Conservation (phyloP, 441 rosid genomes). For the Populus trichocarpa region DNA sequence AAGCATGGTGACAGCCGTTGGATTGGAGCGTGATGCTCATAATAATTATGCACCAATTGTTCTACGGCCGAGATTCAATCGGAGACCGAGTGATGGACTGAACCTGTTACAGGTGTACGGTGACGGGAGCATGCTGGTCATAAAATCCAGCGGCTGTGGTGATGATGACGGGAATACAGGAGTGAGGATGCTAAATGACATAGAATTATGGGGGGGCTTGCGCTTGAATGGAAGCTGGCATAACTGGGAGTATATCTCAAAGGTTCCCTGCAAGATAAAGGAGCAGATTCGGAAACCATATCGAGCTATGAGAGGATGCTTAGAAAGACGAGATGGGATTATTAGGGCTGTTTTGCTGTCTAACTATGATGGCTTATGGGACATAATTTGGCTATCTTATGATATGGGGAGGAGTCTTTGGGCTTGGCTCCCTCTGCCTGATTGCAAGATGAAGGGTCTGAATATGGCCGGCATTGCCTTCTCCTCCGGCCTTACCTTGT, state of each 20-base stretch:
- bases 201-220: constrained; percentile 63
- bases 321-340: constrained; percentile 44
- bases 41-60: constrained; percentile 23
- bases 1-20: constrained; percentile 38
- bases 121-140: constrained; percentile 50
- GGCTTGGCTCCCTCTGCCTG: constrained; percentile 45
- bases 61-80: constrained; percentile 37
- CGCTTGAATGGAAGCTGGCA: constrained; percentile 24
- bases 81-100: constrained; percentile 10
- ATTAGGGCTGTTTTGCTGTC: constrained; percentile 55
- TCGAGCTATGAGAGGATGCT: constrained; percentile 62
- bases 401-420: constrained; percentile 30
- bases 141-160: constrained; percentile 29
- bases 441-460: constrained; percentile 53
- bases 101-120: constrained; percentile 48
- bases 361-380: constrained; percentile 52
- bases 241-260: constrained; percentile 44
- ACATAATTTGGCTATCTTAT: constrained; percentile 55
- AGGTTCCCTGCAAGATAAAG: constrained; percentile 36
- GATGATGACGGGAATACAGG: constrained; percentile 7
- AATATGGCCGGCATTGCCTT: constrained; percentile 73
- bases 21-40: constrained; percentile 8
- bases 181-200: constrained; percentile 25
- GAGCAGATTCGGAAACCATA: constrained; percentile 36
- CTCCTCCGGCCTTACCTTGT: constrained; percentile 55